Conservation (phyloP, 2,329 filamentous ascomycete species). For the Colletotrichum orbiculare region DNA sequence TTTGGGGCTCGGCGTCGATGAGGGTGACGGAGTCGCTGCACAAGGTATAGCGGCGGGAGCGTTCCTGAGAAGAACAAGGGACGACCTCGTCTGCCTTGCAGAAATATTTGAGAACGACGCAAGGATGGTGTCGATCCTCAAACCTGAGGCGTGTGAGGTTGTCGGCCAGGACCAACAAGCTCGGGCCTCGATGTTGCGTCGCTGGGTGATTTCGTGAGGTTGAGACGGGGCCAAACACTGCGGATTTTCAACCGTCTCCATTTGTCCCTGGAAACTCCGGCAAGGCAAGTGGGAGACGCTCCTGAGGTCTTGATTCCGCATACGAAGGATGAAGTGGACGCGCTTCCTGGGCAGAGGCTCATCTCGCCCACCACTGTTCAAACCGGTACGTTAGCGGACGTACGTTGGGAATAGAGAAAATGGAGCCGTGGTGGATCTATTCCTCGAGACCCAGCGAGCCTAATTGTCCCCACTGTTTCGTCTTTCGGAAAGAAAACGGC, state of each 20-base stretch:
- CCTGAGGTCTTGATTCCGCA: conserved; percentile 16
- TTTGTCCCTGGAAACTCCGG: conserved; percentile 15
- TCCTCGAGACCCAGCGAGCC: background rate
- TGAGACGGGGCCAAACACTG: conserved; percentile 28
- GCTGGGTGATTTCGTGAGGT: conserved; percentile 24
- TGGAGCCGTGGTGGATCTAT: too few species aligned
- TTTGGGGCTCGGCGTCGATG: conserved; percentile 31
- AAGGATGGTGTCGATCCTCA: conserved; percentile 34
- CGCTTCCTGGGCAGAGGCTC: conserved; percentile 2
- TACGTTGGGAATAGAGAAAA: too few species aligned
- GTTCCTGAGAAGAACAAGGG: conserved; percentile 31
- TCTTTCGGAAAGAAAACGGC: conserved; percentile 19
- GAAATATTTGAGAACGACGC: conserved; percentile 29
- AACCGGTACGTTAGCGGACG: too few species aligned
- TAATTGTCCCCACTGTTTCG: conserved; percentile 20
- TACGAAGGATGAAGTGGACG: conserved; percentile 4
- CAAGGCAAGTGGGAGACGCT: conserved; percentile 10
- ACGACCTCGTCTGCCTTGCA: conserved; percentile 2
- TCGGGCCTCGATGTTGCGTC: conserved; percentile 17
- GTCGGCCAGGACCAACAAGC: conserved; percentile 19
- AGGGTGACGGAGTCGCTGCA: conserved; percentile 17
- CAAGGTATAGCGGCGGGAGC: conserved; percentile 32
- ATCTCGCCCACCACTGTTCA: too few species aligned
- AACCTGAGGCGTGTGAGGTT: conserved; percentile 34
- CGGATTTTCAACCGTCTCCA: conserved; percentile 14